Conservation (phyloP, 2,329 filamentous ascomycete genomes). For the Mollisia scopiformis region DNA sequence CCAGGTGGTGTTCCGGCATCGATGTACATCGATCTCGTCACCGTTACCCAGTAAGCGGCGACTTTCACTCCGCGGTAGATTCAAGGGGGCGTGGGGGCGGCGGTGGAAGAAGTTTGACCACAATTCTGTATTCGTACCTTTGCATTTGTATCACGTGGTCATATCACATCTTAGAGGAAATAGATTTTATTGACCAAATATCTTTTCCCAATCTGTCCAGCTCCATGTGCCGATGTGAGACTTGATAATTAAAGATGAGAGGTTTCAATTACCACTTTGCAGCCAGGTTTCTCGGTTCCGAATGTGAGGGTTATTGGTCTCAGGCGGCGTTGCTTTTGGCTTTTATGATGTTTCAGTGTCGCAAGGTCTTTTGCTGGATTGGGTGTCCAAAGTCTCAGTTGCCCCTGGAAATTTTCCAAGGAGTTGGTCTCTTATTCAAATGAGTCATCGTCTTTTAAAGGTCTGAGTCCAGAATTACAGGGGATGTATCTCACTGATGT, state of each 20-base stretch:
- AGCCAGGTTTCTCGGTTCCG: background rate
- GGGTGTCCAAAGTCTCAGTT: too few relatives aligned
- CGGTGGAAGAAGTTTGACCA: background rate
- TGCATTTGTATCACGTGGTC: background rate
- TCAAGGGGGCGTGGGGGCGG: background rate
- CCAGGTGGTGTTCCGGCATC: background rate
- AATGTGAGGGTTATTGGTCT: background rate
- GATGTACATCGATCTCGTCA: background rate
- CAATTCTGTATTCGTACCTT: background rate
- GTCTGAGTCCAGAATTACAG: too few relatives aligned
- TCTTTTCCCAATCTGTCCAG: background rate
- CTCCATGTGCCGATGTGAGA: background rate
- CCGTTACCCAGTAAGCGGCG: background rate
- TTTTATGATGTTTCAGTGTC: too few relatives aligned
- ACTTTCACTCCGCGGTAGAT: background rate
- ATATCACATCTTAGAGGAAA: background rate
- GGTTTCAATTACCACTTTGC: background rate
- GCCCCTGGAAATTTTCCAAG: too few relatives aligned
- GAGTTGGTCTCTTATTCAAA: too few relatives aligned
- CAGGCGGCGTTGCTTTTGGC: too few relatives aligned
- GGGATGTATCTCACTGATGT: too few relatives aligned
- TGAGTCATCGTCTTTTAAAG: too few relatives aligned
- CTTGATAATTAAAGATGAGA: background rate
- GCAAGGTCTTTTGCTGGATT: too few relatives aligned
- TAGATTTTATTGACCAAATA: background rate